Percentiles rank a stretch among this genome's conserved stretches.
Evolutionary conservation across 495 filamentous ascomycete species (phyloP).

Genomic region (Lophium mytilinum): DNA sequence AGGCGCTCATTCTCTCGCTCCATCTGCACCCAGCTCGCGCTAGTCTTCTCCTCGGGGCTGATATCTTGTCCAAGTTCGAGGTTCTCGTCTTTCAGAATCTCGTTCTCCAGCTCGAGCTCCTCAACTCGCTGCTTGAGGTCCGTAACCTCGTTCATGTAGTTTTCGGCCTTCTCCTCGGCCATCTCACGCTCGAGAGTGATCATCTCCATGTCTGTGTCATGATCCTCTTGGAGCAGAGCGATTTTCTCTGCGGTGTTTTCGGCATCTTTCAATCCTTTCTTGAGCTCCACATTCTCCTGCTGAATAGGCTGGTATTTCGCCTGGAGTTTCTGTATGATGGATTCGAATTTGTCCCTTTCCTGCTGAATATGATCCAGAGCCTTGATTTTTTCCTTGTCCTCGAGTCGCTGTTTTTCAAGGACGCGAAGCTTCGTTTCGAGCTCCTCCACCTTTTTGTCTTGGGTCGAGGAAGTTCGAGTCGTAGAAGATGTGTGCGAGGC

Average conservation of each 20-base stretch:
- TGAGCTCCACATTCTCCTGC: conserved; percentile 67
- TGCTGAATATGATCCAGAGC: conserved; percentile 63
- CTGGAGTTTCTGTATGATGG: conserved; percentile 85
- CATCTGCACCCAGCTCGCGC: conserved; percentile 84
- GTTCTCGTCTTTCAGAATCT: conserved; percentile 83
- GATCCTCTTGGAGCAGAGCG: conserved; percentile 67
- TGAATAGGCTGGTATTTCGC: conserved; percentile 82
- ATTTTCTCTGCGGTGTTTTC: conserved; percentile 59
- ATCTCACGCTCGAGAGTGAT: conserved; percentile 87
- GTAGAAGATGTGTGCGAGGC: neutral
- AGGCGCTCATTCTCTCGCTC: conserved; percentile 81
- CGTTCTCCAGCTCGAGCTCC: conserved; percentile 79
- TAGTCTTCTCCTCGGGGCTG: conserved; percentile 77
- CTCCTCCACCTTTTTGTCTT: conserved; percentile 48
- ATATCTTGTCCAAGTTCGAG: conserved; percentile 72
- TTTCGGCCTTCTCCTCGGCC: conserved; percentile 88
- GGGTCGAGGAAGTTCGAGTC: conserved; percentile 21
- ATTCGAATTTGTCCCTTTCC: conserved; percentile 79
- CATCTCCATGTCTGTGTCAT: conserved; percentile 79
- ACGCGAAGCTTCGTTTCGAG: conserved; percentile 32
- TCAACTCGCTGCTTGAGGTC: conserved; percentile 63
- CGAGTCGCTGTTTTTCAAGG: conserved; percentile 43
- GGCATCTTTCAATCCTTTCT: conserved; percentile 67
- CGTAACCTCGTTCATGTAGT: conserved; percentile 72
- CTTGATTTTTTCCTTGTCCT: conserved; percentile 85